Conservation (phyloP, 2,329 filamentous ascomycete species). For the Macrophomina phaseolina region DNA sequence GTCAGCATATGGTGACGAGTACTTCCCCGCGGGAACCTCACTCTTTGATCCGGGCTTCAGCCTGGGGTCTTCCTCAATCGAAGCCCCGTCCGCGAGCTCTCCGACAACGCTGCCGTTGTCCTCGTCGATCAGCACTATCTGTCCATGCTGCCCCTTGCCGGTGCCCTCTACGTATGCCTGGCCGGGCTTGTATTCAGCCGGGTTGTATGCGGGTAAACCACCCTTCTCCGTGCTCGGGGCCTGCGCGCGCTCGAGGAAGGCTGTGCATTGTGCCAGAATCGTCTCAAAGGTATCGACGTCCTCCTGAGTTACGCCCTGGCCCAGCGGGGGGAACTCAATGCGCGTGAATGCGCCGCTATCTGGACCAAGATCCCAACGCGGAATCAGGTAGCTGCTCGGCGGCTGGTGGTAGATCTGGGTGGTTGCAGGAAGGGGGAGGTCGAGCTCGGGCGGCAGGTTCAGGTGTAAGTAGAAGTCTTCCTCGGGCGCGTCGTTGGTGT, state of each 20-base stretch:
- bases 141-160: slow-evolving; percentile 58
- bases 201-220: slow-evolving; percentile 68
- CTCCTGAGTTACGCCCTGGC: slow-evolving; percentile 80
- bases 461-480: slow-evolving; percentile 98
- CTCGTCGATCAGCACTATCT: slow-evolving; percentile 93
- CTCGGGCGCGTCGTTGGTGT: slow-evolving; percentile 56
- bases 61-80: slow-evolving; percentile 76
- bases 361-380: slow-evolving; percentile 89
- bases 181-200: slow-evolving; percentile 77
- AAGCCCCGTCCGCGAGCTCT: slow-evolving; percentile 81
- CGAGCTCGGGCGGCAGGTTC: slow-evolving; percentile 91
- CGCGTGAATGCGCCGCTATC: slow-evolving; percentile 90
- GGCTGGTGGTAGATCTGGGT: slow-evolving; percentile 98
- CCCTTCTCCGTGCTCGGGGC: slow-evolving; percentile 57
- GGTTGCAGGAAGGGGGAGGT: slow-evolving; percentile 89
- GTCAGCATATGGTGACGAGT: slow-evolving; percentile 32
- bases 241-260: slow-evolving; percentile 84
- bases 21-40: slow-evolving; percentile 49
- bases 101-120: slow-evolving; percentile 96
- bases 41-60: slow-evolving; percentile 91
- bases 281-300: slow-evolving; percentile 97
- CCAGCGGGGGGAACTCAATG: slow-evolving; percentile 83
- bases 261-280: slow-evolving; percentile 95
- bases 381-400: slow-evolving; percentile 89
- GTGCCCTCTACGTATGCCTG: slow-evolving; percentile 68